These are phyloP conservation scores for Cucurbita argyrosperma DNA, from an alignment of 306 rosid species.

Conservation along the genomic window DNA sequence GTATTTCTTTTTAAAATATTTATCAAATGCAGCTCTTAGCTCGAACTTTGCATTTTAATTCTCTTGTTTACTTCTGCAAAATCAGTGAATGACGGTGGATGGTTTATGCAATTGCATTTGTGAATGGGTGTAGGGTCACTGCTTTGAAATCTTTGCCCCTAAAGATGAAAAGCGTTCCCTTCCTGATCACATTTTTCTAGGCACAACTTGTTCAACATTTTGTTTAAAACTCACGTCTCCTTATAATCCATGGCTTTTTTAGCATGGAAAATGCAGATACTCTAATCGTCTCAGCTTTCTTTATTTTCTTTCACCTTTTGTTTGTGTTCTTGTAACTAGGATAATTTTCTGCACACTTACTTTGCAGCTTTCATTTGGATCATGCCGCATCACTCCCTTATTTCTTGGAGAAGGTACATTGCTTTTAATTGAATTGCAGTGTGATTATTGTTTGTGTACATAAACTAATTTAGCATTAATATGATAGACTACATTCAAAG, in stretches of 20 bases:
- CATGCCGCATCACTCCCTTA: slow-evolving; percentile 95
- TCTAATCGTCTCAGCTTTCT: background rate
- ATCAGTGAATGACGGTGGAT: background rate
- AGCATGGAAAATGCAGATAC: background rate
- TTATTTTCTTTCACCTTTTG: background rate
- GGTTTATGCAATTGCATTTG: background rate
- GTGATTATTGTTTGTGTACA: background rate
- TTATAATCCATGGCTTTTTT: background rate
- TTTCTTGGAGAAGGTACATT: slow-evolving; percentile 58
- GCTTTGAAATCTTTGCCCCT: background rate
- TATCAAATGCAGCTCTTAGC: background rate
- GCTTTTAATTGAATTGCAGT: background rate
- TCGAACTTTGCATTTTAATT: background rate
- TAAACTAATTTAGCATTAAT: slow-evolving; percentile 5
- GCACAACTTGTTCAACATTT: background rate
- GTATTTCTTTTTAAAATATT: background rate
- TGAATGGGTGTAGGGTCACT: background rate
- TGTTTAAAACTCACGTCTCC: background rate
- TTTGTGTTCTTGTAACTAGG: background rate
- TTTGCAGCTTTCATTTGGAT: slow-evolving; percentile 74
- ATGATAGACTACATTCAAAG: slow-evolving; percentile 64
- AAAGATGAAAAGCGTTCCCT: background rate
- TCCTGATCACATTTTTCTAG: background rate
- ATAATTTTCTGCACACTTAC: background rate
- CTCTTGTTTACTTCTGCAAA: background rate